A percentile compares a stretch with the other conserved stretches of the same genome.
Conservation (phyloP, 495 filamentous ascomycete genomes). For the Jackrogersella multiformis region DNA sequence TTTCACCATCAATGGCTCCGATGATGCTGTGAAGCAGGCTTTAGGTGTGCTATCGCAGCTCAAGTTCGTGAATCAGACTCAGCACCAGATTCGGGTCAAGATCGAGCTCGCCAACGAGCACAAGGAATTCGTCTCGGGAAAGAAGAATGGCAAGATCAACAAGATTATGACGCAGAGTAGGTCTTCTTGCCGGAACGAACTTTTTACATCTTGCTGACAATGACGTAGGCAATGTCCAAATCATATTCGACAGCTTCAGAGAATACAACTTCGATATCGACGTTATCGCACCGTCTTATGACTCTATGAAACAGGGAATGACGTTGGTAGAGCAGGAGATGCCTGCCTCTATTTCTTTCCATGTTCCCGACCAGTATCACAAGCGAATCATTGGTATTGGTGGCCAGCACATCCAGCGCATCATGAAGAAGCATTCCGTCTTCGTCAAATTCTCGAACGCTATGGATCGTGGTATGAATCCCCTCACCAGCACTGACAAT, state of each 20-base stretch:
- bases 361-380: slow-evolving; percentile 99
- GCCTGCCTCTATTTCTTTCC: slow-evolving; percentile 98
- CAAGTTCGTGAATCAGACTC: slow-evolving; percentile 83
- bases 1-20: slow-evolving; percentile 93
- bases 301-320: slow-evolving; percentile 89
- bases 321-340: slow-evolving; percentile 97
- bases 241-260: slow-evolving; percentile 98
- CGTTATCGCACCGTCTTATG: slow-evolving; percentile 88
- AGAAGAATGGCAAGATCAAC: slow-evolving; percentile 99
- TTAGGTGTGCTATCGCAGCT: slow-evolving; percentile 93
- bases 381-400: slow-evolving; percentile 99
- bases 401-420: slow-evolving; percentile 97
- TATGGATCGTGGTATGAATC: slow-evolving; percentile 79
- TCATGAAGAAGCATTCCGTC: slow-evolving; percentile 99
- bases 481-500: not conserved
- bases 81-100: slow-evolving; percentile 94
- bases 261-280: slow-evolving; percentile 99
- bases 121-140: slow-evolving; percentile 98
- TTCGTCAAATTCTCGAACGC: slow-evolving; percentile 99
- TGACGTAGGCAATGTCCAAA: slow-evolving; percentile 87
- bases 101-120: slow-evolving; percentile 99
- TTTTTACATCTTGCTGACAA: no score
- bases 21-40: slow-evolving; percentile 93
- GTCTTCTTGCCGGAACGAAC: no score
- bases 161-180: slow-evolving; percentile 99